phyloP scores from a whole-genome alignment of 2,329 filamentous ascomycete species.

The Colletotrichum abscissum region DNA sequence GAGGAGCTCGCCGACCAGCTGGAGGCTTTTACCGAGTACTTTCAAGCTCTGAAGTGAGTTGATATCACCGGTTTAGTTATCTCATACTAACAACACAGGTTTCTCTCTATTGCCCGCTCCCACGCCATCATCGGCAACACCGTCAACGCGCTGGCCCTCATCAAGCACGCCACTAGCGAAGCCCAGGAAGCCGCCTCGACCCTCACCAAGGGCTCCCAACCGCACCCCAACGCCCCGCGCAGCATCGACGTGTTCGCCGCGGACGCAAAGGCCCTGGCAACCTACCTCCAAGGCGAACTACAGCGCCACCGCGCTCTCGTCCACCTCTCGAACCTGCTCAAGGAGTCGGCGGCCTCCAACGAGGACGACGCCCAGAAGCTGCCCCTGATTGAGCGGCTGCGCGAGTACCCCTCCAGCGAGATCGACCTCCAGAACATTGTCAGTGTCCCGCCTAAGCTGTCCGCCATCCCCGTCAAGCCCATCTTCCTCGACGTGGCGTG shows the following conservation, averaged over 20 bases:
- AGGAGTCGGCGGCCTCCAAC: slow-evolving; percentile 51
- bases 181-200: slow-evolving; percentile 61
- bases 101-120: slow-evolving; percentile 85
- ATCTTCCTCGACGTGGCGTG: slow-evolving; percentile 96
- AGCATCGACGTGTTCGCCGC: slow-evolving; percentile 74
- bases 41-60: slow-evolving; percentile 84
- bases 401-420: slow-evolving; percentile 77
- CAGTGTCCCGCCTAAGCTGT: slow-evolving; percentile 85
- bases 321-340: slow-evolving; percentile 77
- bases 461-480: slow-evolving; percentile 90
- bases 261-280: slow-evolving; percentile 69
- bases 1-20: slow-evolving; percentile 79
- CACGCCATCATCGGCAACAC: slow-evolving; percentile 79
- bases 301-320: slow-evolving; percentile 88
- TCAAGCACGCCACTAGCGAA: slow-evolving; percentile 77
- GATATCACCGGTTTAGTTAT: not conserved
- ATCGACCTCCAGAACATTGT: slow-evolving; percentile 86
- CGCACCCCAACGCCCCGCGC: slow-evolving; percentile 59
- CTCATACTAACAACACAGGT: slow-evolving; percentile 60
- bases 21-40: slow-evolving; percentile 84
- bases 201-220: slow-evolving; percentile 44
- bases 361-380: slow-evolving; percentile 54
- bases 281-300: slow-evolving; percentile 76
- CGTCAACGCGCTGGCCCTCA: slow-evolving; percentile 86
- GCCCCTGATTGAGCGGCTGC: slow-evolving; percentile 80